Evolutionary conservation across 2,329 filamentous ascomycete genomes (phyloP).

Genomic region (Gremmenia infestans): DNA sequence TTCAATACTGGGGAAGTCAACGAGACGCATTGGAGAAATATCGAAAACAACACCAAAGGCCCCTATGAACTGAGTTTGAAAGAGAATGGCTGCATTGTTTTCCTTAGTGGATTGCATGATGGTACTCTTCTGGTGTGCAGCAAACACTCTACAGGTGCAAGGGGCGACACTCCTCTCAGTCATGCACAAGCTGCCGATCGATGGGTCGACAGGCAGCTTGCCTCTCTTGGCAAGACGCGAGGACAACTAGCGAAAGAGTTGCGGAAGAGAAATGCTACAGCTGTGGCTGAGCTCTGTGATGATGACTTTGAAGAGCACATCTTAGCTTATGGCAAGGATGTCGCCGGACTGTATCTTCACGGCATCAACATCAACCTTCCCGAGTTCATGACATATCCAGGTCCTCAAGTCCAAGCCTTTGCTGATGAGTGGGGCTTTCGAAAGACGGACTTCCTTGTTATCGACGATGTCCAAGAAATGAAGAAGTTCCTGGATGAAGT

Average conservation of each 20-base stretch:
- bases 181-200: constrained; percentile 80
- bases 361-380: constrained; percentile 96
- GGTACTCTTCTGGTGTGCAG: constrained; percentile 92
- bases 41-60: constrained; percentile 68
- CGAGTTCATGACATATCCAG: constrained; percentile 81
- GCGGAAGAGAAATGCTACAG: constrained; percentile 78
- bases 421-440: constrained; percentile 91
- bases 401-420: constrained; percentile 78
- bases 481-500: constrained; percentile 77
- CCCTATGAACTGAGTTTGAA: constrained; percentile 96
- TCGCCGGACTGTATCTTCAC: constrained; percentile 88
- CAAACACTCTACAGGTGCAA: constrained; percentile 89
- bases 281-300: constrained; percentile 93
- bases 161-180: constrained; percentile 56
- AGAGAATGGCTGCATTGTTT: constrained; percentile 99
- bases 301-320: constrained; percentile 97
- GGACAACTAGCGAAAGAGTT: constrained; percentile 73
- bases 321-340: constrained; percentile 75
- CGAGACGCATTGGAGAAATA: constrained; percentile 77
- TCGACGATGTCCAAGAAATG: constrained; percentile 69
- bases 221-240: constrained; percentile 70
- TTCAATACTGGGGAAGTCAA: constrained; percentile 86
- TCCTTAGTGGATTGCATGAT: constrained; percentile 86
- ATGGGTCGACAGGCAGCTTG: constrained; percentile 77
- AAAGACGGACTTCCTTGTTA: constrained; percentile 75